Conservation (phyloP, 805 yeast species). For the Wickerhamomyces subpelliculosus region DNA sequence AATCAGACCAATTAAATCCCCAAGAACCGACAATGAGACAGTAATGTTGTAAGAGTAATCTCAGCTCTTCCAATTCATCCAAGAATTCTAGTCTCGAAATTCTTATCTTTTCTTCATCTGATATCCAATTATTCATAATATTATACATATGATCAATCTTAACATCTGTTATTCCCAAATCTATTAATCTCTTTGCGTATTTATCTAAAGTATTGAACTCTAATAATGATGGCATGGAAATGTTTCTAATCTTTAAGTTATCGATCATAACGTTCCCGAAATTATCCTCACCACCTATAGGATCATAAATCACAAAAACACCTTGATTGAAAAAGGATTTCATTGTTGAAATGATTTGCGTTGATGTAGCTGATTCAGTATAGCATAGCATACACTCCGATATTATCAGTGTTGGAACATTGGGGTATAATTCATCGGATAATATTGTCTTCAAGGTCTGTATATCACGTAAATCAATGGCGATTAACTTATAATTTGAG, state of each 20-base stretch:
- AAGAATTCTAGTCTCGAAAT: slow-evolving; percentile 42
- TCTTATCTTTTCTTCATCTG: slow-evolving; percentile 29
- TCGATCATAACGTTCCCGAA: slow-evolving; percentile 51
- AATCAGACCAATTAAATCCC: slow-evolving; percentile 14
- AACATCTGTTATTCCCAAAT: slow-evolving; percentile 10
- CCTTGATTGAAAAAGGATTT: slow-evolving; percentile 13
- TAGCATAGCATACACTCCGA: slow-evolving; percentile 59
- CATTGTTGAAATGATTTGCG: slow-evolving; percentile 30
- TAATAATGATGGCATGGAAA: slow-evolving; percentile 34
- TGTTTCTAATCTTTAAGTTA: slow-evolving; percentile 39
- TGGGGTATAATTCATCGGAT: slow-evolving; percentile 7
- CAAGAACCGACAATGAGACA: slow-evolving; percentile 29
- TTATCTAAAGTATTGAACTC: slow-evolving; percentile 29
- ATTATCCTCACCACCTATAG: slow-evolving; percentile 45
- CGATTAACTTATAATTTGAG: slow-evolving; percentile 21
- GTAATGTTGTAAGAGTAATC: slow-evolving; percentile 45
- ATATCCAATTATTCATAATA: slow-evolving; percentile 25
- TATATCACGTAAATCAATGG: slow-evolving; percentile 29
- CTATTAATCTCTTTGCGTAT: slow-evolving; percentile 11
- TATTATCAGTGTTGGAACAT: slow-evolving; percentile 40
- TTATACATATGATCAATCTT: slow-evolving; percentile 26
- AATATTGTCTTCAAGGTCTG: slow-evolving; percentile 22
- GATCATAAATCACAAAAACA: slow-evolving; percentile 44
- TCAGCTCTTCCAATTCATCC: slow-evolving; percentile 55
- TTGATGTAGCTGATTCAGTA: slow-evolving; percentile 34